Percentiles rank a stretch among this genome's conserved stretches.
Evolutionary conservation across 805 yeast species (phyloP).

Genomic region (Sungouiozyma intestinalis): DNA sequence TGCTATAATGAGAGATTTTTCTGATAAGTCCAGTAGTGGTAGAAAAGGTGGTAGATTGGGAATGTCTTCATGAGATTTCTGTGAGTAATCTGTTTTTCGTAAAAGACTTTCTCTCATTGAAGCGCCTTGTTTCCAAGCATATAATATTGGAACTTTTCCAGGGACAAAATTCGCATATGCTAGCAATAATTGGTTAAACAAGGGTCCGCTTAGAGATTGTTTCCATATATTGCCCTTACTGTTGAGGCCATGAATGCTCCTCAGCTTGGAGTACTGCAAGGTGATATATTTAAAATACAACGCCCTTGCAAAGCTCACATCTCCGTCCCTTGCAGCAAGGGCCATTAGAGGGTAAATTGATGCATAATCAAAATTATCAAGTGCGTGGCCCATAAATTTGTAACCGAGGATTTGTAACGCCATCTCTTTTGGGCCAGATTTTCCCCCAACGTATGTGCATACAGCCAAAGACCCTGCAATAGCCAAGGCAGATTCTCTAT

Average conservation of each 20-base stretch:
- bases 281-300: constrained; percentile 45
- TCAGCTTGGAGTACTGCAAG: too few species aligned
- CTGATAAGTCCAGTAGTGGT: constrained; percentile 40
- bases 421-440: constrained; percentile 23
- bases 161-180: constrained; percentile 37
- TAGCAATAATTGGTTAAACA: constrained; percentile 38
- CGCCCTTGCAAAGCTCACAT: constrained; percentile 60
- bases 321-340: constrained; percentile 73
- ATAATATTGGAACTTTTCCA: constrained; percentile 28
- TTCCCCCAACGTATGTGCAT: constrained; percentile 17
- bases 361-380: constrained; percentile 26
- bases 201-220: constrained; percentile 27
- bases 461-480: constrained; percentile 22
- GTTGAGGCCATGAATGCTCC: too few species aligned
- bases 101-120: constrained; percentile 38
- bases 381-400: constrained; percentile 62
- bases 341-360: constrained; percentile 53
- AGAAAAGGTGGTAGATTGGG: constrained; percentile 49
- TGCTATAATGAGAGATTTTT: constrained; percentile 39
- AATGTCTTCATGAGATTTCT: constrained; percentile 16
- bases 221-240: constrained; percentile 14
- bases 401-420: constrained; percentile 44
- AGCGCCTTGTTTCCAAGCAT: constrained; percentile 37
- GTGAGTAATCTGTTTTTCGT: constrained; percentile 31
- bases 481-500: constrained; percentile 12